These are phyloP conservation scores for Aspergillus brunneoviolaceus DNA, from an alignment of 2,329 filamentous ascomycete genomes.

Conservation along the genomic window DNA sequence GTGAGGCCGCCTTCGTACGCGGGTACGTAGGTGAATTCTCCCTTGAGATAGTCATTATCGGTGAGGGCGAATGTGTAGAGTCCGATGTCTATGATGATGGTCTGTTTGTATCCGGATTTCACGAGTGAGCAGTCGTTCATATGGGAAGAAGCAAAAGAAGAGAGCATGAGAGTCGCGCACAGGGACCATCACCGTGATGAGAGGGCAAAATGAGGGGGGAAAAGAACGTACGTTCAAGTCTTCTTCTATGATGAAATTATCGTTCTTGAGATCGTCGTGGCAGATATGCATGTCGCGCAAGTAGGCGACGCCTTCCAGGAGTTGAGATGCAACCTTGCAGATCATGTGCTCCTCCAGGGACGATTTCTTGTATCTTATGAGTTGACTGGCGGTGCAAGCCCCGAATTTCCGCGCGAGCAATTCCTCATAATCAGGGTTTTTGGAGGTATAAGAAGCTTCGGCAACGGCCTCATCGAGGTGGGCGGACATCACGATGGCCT, in stretches of 20 bases:
- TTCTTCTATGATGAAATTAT: constrained; percentile 31
- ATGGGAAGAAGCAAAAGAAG: no score
- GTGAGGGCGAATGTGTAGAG: neutral
- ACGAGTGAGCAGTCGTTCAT: no score
- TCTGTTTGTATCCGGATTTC: neutral
- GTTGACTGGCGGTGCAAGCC: no score
- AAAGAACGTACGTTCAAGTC: neutral
- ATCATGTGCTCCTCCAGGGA: constrained; percentile 21
- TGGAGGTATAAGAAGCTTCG: no score
- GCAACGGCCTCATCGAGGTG: constrained; percentile 21
- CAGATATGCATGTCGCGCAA: constrained; percentile 30
- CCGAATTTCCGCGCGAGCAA: no score
- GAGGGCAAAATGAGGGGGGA: neutral
- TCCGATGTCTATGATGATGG: neutral
- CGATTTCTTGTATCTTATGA: neutral
- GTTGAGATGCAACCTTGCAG: constrained; percentile 31
- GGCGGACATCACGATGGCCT: constrained; percentile 31
- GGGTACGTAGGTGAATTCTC: neutral
- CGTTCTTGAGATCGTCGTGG: constrained; percentile 30
- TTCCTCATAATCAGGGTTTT: neutral
- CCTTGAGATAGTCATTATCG: neutral
- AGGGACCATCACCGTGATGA: no score
- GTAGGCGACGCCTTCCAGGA: constrained; percentile 29
- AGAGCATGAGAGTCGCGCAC: no score
- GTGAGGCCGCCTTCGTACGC: neutral